phyloP scores from a whole-genome alignment of 2,329 filamentous ascomycete species.

The Fusarium robinianum region DNA sequence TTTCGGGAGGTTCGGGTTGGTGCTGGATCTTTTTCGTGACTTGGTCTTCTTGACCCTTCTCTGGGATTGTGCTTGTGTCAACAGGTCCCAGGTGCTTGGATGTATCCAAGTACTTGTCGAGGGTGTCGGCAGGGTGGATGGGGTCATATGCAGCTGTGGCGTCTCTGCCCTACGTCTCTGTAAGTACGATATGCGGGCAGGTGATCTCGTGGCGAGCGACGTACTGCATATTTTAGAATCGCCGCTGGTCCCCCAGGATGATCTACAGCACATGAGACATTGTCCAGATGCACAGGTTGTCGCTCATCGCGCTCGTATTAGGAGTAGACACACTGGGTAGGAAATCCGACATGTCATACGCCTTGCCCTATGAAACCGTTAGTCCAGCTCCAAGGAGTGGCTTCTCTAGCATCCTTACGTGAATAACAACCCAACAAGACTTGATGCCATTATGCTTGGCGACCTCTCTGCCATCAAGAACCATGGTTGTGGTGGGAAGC shows the following conservation, averaged over 20 bases:
- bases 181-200: not conserved
- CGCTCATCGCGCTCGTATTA: not conserved
- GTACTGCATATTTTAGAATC: constrained; percentile 86
- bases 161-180: constrained; percentile 69
- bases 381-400: not conserved
- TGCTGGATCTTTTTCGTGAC: constrained; percentile 62
- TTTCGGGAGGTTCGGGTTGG: constrained; percentile 70
- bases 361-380: constrained; percentile 61
- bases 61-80: constrained; percentile 79
- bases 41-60: constrained; percentile 68
- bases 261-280: constrained; percentile 51
- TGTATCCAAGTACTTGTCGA: constrained; percentile 78
- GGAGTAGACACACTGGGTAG: constrained; percentile 60
- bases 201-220: constrained; percentile 22
- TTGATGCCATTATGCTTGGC: constrained; percentile 76
- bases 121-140: constrained; percentile 82
- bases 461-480: too few relatives aligned
- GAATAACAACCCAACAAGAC: constrained; percentile 88
- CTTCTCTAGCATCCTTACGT: constrained; percentile 55
- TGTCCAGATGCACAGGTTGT: not conserved
- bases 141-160: constrained; percentile 89
- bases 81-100: constrained; percentile 87
- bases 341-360: constrained; percentile 88
- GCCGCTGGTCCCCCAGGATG: constrained; percentile 91
- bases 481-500: too few relatives aligned